Evolutionary conservation across 2,329 filamentous ascomycete species (phyloP), one percentile per base, ranked within the genome.

Genomic region (Aaosphaeria pasadenensis): DNA sequence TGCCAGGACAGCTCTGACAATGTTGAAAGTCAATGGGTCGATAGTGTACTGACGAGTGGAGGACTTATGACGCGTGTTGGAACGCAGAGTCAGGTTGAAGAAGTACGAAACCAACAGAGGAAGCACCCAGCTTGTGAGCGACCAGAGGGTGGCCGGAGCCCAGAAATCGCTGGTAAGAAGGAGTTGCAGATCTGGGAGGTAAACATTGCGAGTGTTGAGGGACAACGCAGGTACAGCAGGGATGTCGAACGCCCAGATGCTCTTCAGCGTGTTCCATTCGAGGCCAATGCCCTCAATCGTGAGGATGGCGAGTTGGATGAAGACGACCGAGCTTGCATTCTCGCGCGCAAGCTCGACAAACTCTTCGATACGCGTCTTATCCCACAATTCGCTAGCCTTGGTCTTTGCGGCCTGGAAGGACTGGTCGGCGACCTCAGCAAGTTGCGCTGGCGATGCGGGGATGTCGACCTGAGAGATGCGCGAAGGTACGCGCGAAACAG

Each of bases 1-100:
- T 6, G 88, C 85, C 50, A 91, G 71, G 46, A 97, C 68, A 0
- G 87, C 91, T 76, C 96, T 96, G 59, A 83, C 83, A 48, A 97
- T 85, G 74, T 91, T 95, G 74, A 95, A 99, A 24, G 86, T 88
- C 64, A 97, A 75, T 4, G 91, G 91, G 67, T 99, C 94, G 55
- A 92, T 84, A 5, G 78, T 74, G 55, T 86, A 84, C 54, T 83
- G 80, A 17, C 68, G 62, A 45, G 67, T 69, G 3, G 64, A 60
- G 13, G 70, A 69, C 51, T 70, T 68, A 64, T 67, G 70, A 60
- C 67, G 75, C 49, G 57, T 77, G 60, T 76, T 79, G 24, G 77
- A 74, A 39, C 80, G 77, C 45, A 81, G 72, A 36, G 85, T 89
- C 62, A 96, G 71, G 72, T 97, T 97, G 81, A 95, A 87, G 69